Evolutionary conservation across 306 rosid genomes (phyloP), one percentile per base, ranked within the genome.

Genomic region (Adenanthera pavonina): DNA sequence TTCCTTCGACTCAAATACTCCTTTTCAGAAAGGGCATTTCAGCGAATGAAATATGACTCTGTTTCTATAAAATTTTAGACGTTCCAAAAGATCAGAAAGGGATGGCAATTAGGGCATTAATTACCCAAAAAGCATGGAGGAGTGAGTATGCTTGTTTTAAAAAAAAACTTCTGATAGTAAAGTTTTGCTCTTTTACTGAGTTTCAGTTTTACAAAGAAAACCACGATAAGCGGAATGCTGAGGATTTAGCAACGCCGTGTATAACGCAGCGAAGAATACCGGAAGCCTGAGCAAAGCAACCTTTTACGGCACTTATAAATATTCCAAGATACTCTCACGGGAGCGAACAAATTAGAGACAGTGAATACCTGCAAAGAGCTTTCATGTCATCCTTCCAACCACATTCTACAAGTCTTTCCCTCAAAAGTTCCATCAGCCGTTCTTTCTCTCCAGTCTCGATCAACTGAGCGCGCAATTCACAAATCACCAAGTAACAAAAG

Each of bases 331-430:
- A 17, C 33, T 52, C 64, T 17, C 35, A n/a, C 6, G n/a, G 6
- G 40, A 35, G 10, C 17, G 9, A 73, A 36, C 66, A 40, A 56
- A 34, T 36, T 69, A 49, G 41, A 60, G 49, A 14, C 10, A 25
- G 12, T 36, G 54, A 75, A 73, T 57, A 92, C 98, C 98, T 94
- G 98, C 98, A 94, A 44, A 91, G 88, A 35, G 94, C 70, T 86
- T 94, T 92, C 98, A 94, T 94, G 78, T 94, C 98, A 89, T 92
- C 98, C 87, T 91, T 92, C 98, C 98, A 94, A 48, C 98, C 98
- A 80, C 97, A 94, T 72, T 94, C 98, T 14, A 91, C 90, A n/a
- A 94, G 96, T 70, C 96, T 92, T 80, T 92, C 98, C 90, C 98
- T 92, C 82, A 94, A 78, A 41, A 92, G 94, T 82, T 94, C 97